phyloP scores from a whole-genome alignment of 2,329 filamentous ascomycete genomes.

The Fusarium sp. region DNA sequence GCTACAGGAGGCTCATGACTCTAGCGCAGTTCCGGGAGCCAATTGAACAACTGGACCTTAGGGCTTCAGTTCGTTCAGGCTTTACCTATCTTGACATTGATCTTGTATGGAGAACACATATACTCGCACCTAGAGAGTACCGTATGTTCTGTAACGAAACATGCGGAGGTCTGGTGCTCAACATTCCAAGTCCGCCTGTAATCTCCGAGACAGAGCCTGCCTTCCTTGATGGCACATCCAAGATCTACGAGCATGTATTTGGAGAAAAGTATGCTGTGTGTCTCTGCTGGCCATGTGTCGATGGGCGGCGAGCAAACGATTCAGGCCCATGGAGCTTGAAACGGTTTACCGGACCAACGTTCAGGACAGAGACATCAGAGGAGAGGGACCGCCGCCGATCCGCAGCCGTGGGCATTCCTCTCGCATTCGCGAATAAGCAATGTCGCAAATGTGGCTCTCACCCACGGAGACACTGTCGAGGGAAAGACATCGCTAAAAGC shows the following conservation, averaged over 20 bases:
- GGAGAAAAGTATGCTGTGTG: constrained; percentile 27
- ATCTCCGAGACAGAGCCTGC: neutral
- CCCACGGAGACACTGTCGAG: constrained; percentile 22
- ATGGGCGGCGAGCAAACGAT: constrained; percentile 3
- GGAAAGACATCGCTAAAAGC: constrained; percentile 8
- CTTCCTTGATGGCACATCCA: neutral
- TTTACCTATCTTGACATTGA: constrained; percentile 37
- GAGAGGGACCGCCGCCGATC: constrained; percentile 13
- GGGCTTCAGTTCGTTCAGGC: neutral
- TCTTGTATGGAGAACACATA: constrained; percentile 40
- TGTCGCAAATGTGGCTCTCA: constrained; percentile 38
- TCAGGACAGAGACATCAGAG: neutral
- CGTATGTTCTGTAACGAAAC: constrained; percentile 16
- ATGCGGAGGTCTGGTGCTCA: constrained; percentile 16
- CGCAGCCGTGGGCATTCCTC: constrained; percentile 14
- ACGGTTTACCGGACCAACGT: constrained; percentile 1
- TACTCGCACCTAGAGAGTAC: constrained; percentile 26
- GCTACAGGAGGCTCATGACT: constrained; percentile 35
- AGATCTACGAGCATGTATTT: constrained; percentile 25
- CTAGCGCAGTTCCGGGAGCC: constrained; percentile 5
- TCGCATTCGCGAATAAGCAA: constrained; percentile 23
- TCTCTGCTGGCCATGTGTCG: constrained; percentile 40
- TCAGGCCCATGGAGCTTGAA: neutral
- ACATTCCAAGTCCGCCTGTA: constrained; percentile 18
- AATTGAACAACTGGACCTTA: neutral